Evolutionary conservation across 2,329 filamentous ascomycete species (phyloP).

Genomic region (Capronia epimyces): DNA sequence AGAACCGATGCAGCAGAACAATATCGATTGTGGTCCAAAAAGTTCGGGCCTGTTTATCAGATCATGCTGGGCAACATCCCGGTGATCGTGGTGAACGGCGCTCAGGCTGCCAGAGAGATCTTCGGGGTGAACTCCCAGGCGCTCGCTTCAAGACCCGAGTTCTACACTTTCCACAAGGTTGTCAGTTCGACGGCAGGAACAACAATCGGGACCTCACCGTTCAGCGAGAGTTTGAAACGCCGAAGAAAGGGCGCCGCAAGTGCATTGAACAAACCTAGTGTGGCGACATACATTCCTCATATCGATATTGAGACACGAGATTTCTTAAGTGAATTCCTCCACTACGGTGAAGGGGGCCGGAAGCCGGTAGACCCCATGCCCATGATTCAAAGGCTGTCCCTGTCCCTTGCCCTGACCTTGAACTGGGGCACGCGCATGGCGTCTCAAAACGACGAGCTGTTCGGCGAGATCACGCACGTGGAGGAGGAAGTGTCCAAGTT

Average conservation of each 20-base stretch:
- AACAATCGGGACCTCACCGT: conserved; percentile 63
- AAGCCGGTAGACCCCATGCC: conserved; percentile 59
- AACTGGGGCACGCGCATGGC: conserved; percentile 62
- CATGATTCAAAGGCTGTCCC: conserved; percentile 60
- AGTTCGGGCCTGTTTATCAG: conserved; percentile 51
- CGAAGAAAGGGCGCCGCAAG: conserved; percentile 61
- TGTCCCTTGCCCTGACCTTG: conserved; percentile 59
- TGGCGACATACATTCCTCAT: conserved; percentile 58
- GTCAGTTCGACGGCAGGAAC: conserved; percentile 52
- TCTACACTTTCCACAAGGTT: conserved; percentile 57
- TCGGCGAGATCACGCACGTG: conserved; percentile 58
- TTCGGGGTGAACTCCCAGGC: conserved; percentile 52
- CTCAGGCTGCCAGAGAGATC: conserved; percentile 47
- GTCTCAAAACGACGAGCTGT: conserved; percentile 55
- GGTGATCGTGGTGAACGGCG: conserved; percentile 53
- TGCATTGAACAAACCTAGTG: conserved; percentile 60
- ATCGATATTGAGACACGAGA: conserved; percentile 59
- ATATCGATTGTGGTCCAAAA: conserved; percentile 51
- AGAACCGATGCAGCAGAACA: conserved; percentile 52
- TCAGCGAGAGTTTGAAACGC: conserved; percentile 59
- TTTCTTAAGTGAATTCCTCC: conserved; percentile 57
- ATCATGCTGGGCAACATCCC: conserved; percentile 55
- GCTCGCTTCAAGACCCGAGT: conserved; percentile 51
- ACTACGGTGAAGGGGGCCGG: conserved; percentile 52
- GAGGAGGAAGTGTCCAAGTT: conserved; percentile 58